Evolutionary conservation across 228 moss, liverwort and hornwort genomes (phyloP).

Genomic region (Sphagnum fallax): DNA sequence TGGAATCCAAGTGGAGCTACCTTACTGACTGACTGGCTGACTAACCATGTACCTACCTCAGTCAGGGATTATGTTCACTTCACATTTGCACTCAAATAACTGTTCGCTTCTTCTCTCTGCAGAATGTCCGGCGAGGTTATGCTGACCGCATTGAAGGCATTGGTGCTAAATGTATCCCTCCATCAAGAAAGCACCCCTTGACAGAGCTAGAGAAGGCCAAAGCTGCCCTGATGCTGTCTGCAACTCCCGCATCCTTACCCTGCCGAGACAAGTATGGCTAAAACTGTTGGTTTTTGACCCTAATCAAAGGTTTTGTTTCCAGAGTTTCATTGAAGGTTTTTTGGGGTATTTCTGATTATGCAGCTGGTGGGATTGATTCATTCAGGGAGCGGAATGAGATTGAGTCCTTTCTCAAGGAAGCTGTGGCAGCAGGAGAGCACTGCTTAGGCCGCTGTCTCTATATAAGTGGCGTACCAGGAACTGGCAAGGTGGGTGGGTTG

Average conservation of each 20-base stretch:
- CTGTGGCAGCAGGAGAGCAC: conserved; percentile 78
- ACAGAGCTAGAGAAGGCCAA: conserved; percentile 79
- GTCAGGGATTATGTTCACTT: too few species aligned
- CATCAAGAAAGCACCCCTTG: conserved; percentile 46
- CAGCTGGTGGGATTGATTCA: neutral
- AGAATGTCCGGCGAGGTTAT: conserved; percentile 77
- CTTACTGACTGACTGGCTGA: too few species aligned
- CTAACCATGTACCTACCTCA: too few species aligned
- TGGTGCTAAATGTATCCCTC: conserved; percentile 57
- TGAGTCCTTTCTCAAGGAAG: conserved; percentile 71
- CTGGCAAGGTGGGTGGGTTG: conserved; percentile 66
- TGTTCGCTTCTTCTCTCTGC: neutral
- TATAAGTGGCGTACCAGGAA: conserved; percentile 98
- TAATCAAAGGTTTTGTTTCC: neutral
- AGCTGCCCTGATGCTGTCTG: conserved; percentile 71
- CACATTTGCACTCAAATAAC: too few species aligned
- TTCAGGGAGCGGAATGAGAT: conserved; percentile 85
- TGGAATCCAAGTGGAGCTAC: neutral
- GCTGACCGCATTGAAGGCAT: conserved; percentile 61
- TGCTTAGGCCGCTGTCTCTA: conserved; percentile 93
- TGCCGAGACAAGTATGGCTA: conserved; percentile 46
- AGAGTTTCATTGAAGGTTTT: neutral
- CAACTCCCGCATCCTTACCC: conserved; percentile 74
- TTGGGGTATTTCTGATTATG: neutral
- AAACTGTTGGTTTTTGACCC: neutral